Base-by-base conservation (phyloP, 208 protist species). In the Leishmania lainsoni region DNA sequence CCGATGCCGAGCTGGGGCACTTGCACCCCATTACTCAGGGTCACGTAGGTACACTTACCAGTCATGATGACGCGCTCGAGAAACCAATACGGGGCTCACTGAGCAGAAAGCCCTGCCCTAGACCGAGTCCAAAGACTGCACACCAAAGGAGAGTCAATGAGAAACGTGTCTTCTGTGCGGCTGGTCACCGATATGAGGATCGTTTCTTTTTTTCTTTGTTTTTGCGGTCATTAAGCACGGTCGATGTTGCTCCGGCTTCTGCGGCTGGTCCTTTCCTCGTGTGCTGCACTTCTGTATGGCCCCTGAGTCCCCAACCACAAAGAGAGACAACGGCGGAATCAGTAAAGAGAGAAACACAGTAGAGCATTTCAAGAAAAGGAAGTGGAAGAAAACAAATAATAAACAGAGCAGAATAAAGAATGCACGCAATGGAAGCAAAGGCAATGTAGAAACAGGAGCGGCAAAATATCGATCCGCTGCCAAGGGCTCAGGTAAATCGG, bases 1-100 rank as follows among this genome's bases (percentile, higher is more conserved):
- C 94, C 94, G n/a, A 97, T 73, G 52, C 94, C 95, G 39, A 98
- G 75, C 72, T 91, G 87, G 17, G 96, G 95, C 81, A 97, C 94
- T 52, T 87, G 39, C 14, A 94, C 90, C 14, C 91, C 88, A 49
- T 93, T 94, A 78, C 85, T 83, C n/a, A 94, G 86, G 5, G 78
- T 87, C 61, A 94, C 51, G 58, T 72, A 65, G 8, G 85, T 73
- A 56, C 87, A 87, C 61, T 82, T 35, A 29, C 2, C 74, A 78
- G 82, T 45, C 82, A 85, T 85, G 61, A 39, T 51, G 17, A 17
- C 59, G 8, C n/a, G 61, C 54, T 71, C 16, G 49, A 35, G 3
- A 58, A 75, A 26, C 75, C 42, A 32, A 58, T 48, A 26, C n/a
- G 29, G 49, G 48, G 49, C 68, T 26, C 17, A 32, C 12, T 51